These are phyloP conservation scores for Alternaria tenuissima DNA, from an alignment of 2,329 filamentous ascomycete genomes.

Conservation along the genomic window DNA sequence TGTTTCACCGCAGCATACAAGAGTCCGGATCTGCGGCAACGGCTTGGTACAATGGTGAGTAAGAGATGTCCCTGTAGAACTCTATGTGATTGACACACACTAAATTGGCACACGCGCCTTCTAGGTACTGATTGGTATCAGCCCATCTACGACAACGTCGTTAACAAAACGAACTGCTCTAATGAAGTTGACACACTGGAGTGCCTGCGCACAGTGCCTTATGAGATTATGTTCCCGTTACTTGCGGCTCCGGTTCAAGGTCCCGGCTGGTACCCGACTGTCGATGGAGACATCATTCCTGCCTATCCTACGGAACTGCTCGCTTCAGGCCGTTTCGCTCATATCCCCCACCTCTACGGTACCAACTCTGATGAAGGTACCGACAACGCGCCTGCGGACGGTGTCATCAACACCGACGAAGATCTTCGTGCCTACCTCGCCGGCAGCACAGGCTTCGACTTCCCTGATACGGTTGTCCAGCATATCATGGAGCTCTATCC, in stretches of 20 bases:
- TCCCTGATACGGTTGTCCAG: slow-evolving; percentile 39
- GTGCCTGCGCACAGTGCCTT: slow-evolving; percentile 67
- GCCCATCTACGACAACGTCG: slow-evolving; percentile 48
- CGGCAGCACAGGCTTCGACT: slow-evolving; percentile 45
- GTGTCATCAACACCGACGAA: slow-evolving; percentile 63
- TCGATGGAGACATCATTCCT: slow-evolving; percentile 67
- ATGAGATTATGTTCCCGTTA: slow-evolving; percentile 64
- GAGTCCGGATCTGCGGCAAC: slow-evolving; percentile 50
- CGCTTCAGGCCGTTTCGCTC: slow-evolving; percentile 66
- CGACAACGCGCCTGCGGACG: slow-evolving; percentile 62
- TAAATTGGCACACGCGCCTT: neutral
- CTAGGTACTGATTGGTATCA: slow-evolving; percentile 58
- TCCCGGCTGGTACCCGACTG: slow-evolving; percentile 54
- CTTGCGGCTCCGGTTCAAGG: slow-evolving; percentile 57
- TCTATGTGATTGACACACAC: neutral
- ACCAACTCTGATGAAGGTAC: slow-evolving; percentile 73
- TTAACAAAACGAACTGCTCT: slow-evolving; percentile 65
- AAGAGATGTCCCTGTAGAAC: neutral
- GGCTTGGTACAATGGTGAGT: slow-evolving; percentile 48
- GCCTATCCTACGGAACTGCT: slow-evolving; percentile 65
- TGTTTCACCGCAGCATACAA: slow-evolving; percentile 44
- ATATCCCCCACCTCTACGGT: slow-evolving; percentile 70
- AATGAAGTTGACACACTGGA: slow-evolving; percentile 51
- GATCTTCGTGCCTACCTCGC: slow-evolving; percentile 54
- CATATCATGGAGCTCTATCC: slow-evolving; percentile 48